Base-by-base conservation (phyloP, 2,329 filamentous ascomycete species). In the Rhynchosporium graminicola region DNA sequence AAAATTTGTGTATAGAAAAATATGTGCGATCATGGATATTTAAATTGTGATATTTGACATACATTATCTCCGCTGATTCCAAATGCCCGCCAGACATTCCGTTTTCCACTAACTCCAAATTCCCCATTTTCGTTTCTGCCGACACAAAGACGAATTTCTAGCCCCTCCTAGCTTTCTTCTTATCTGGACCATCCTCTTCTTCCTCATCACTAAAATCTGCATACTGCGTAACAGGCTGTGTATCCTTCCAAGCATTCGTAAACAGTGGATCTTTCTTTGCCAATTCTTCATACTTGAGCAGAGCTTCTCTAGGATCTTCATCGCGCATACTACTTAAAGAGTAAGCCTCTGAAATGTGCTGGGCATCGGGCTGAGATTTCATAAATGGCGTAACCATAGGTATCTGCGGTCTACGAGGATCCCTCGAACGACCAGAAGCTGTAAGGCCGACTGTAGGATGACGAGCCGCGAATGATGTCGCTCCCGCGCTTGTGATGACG, bases 201-300 rank as follows among this genome's bases (percentile, higher is more conserved):
- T 96, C 93, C 15, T 92, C 91, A 71, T 96, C 94, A 74, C 92
- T 96, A 40, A 95, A 72, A 48, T 97, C 91, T 7, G 90, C 90
- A 78, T 96, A 99, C 68, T 97, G 89, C 31, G 93, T 92, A 69
- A 93, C 88, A 0, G 95, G 95, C 78, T 98, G 94, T 43, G 92
- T 98, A 70, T 89, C 83, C 73, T 89, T 90, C 90, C 92, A 99
- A 15, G 93, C 95, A 69, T 90, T 91, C 36, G 95, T 99, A 73
- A 98, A 99, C 71, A 97, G 83, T 0, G 93, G 94, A 74, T 98
- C 93, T 74, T 91, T 94, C 77, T 96, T 87, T 12, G 93, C 92
- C 74, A 96, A 88, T 60, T 96, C 91, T 43, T 92, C 94, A 80
- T 98, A 99, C 79, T 96, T 97, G 64, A 99, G 79, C 72, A 99